Evolutionary conservation across 495 filamentous ascomycete genomes (phyloP), one percentile per base, ranked within the genome.

Genomic region (Daldinia bambusicola): DNA sequence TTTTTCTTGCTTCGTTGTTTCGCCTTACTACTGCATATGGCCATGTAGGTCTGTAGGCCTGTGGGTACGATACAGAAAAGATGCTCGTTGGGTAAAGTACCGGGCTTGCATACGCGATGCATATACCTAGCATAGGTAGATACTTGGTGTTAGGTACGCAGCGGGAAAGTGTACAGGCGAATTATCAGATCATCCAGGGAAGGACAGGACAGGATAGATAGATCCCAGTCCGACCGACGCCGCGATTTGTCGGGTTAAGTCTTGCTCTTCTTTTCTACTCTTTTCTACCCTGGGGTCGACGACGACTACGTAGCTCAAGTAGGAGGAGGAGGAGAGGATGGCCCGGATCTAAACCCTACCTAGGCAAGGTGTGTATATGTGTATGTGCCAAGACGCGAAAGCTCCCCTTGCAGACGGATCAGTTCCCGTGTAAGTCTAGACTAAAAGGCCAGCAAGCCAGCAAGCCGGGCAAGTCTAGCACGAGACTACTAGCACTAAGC

Each of bases 391-490:
- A 72, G 69, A n/a, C 34, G 55, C 64, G 69, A 60, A 68, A 56
- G 32, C 43, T 72, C 59, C 69, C 69, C 69, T 72, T 72, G 69
- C 69, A 72, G 69, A 64, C 55, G 55, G 59, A 67, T 37, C 53
- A 63, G n/a, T 22, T 60, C 51, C 58, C 62, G 68, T 63, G 18
- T 31, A 36, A 59, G 63, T 63, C 55, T 63, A 32, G 63, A 55
- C 50, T 53, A 53, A 43, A 18, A 31, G 48, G 50, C 50, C 50
- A 48, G 43, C 43, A 48, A 18, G 43, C 22, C 26, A 26, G 26
- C 26, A 26, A 26, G 26, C 26, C 26, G 26, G 26, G 26, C 26
- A 26, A 61, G 59, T 55, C 37, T 55, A 52, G 51, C 51, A 48
- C 18, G 51, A n/a, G 20, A 48, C 37, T 60, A 26, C 26, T 26